Percentiles rank a stretch among this genome's conserved stretches.
Conservation (phyloP, 108 stramenopile genomes). For the Discostella stelligeroides region DNA sequence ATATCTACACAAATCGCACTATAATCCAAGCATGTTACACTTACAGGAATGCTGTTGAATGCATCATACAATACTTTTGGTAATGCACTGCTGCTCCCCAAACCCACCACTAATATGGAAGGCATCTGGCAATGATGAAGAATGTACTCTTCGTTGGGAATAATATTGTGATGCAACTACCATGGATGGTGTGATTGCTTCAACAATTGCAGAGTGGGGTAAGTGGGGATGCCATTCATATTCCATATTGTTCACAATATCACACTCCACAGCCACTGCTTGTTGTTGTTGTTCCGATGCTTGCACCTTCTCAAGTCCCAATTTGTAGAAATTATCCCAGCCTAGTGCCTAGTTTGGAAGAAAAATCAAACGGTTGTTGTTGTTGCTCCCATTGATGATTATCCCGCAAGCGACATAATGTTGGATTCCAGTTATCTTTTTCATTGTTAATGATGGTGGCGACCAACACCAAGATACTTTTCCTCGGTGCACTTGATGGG, state of each 20-base stretch:
- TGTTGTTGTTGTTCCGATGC: background rate
- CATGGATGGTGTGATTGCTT: slow-evolving; percentile 43
- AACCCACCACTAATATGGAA: slow-evolving; percentile 62
- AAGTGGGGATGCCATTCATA: slow-evolving; percentile 80
- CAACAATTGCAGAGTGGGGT: slow-evolving; percentile 51
- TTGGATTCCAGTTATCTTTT: background rate
- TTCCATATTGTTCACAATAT: no score
- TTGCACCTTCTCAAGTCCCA: slow-evolving; percentile 8
- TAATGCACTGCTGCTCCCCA: slow-evolving; percentile 65
- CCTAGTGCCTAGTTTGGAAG: slow-evolving; percentile 55
- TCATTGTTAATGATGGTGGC: background rate
- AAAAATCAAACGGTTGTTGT: slow-evolving; percentile 60
- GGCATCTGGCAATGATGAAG: slow-evolving; percentile 22
- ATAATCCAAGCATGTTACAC: slow-evolving; percentile 64
- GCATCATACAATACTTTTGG: slow-evolving; percentile 58
- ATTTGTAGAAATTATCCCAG: slow-evolving; percentile 71
- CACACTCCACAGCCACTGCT: background rate
- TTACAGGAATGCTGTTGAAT: slow-evolving; percentile 5
- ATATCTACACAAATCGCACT: slow-evolving; percentile 68
- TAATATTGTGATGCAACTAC: slow-evolving; percentile 5
- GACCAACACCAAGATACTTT: background rate
- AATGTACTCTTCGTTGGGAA: background rate
- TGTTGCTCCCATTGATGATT: slow-evolving; percentile 27
- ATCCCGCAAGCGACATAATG: no score
- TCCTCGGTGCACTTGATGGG: background rate